Evolutionary conservation across 805 yeast species (phyloP), one percentile per base, ranked within the genome.

Genomic region (Saturnispora silvae): DNA sequence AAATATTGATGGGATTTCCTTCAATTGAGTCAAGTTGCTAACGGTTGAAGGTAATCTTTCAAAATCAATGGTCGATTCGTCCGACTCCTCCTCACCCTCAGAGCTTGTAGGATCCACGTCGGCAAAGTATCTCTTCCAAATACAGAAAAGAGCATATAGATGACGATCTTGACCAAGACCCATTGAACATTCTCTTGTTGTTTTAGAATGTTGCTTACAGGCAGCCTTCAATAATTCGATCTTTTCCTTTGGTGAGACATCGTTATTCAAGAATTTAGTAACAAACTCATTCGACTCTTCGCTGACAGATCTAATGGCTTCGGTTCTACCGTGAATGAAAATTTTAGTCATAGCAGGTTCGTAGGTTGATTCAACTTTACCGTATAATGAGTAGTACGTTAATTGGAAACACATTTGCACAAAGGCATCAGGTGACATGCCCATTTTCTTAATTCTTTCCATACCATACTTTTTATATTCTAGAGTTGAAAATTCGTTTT

Each of bases 281-380:
- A 84, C 94, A 61, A 85, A 86, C 32, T 71, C 65, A 51, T 81
- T 81, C 1, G 92, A 79, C 53, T 84, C 84, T 48, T 72, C 66
- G 5, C 89, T 76, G 4, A 86, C 96, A 0, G 94, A 72, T 50
- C 96, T 68, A 39, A 86, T 76, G 3, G 95, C 94, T 58, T 86
- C 96, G 1, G 96, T 86, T 56, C 96, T 71, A 9, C 96, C 96
- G 53, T 86, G 95, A 45, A 79, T 68, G 54, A 78, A 86, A 41
- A 65, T 65, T 57, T 86, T 86, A 4, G 96, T 87, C 96, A 86
- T 86, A 7, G 95, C 95, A 2, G 96, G 96, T 60, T 86, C 96
- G 56, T 86, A 86, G 5, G 95, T 84, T 45, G 94, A 82, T 57
- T 85, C 96, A 28, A 85, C 89, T 53, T 81, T 82, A 34, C 96